Conservation (phyloP, 148 eudicot genomes). For the Persicaria tinctoria region DNA sequence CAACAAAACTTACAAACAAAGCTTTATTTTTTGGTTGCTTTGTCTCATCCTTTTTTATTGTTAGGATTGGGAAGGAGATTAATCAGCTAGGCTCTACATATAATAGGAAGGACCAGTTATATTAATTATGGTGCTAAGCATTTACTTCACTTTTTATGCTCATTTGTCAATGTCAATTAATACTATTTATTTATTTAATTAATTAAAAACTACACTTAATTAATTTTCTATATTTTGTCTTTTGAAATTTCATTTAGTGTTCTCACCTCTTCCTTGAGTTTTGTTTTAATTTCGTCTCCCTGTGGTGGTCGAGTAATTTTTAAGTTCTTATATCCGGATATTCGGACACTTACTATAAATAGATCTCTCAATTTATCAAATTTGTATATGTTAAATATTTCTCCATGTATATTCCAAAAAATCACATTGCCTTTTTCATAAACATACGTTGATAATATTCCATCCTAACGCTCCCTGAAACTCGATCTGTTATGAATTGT, state of each 20-base stretch:
- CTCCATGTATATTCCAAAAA: too few relatives aligned
- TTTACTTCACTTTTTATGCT: neutral
- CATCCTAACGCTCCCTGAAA: too few relatives aligned
- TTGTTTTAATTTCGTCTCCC: too few relatives aligned
- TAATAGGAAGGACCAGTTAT: constrained; percentile 4
- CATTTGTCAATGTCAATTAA: neutral
- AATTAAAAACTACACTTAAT: neutral
- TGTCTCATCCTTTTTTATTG: constrained; percentile 7
- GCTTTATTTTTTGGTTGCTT: constrained; percentile 4
- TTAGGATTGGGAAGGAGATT: neutral
- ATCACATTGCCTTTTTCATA: too few relatives aligned
- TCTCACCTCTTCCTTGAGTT: too few relatives aligned
- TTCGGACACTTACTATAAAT: too few relatives aligned
- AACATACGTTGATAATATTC: too few relatives aligned
- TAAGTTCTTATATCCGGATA: too few relatives aligned
- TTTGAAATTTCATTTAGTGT: neutral
- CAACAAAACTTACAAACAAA: neutral
- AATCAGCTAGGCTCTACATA: neutral
- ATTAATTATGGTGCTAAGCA: neutral
- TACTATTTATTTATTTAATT: neutral
- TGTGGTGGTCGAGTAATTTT: too few relatives aligned
- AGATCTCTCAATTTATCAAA: too few relatives aligned
- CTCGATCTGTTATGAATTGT: too few relatives aligned
- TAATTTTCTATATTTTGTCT: neutral
- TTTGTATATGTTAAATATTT: too few relatives aligned